A percentile compares a stretch with the other conserved stretches of the same genome.
phyloP scores from a whole-genome alignment of 352 stramenopile species.

The Phytophthora nicotianae region DNA sequence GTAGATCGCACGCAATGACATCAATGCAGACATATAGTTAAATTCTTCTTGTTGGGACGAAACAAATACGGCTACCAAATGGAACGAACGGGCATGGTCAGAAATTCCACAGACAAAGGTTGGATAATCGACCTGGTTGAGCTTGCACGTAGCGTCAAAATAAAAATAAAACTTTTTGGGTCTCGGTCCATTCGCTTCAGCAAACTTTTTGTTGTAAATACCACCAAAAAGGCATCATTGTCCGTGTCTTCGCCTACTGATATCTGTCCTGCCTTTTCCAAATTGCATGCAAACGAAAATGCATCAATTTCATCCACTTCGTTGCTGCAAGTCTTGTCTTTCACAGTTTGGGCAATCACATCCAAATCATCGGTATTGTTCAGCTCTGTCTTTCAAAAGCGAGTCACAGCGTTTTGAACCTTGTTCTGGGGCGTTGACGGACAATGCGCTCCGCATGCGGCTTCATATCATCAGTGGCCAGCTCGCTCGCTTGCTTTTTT shows the following conservation, averaged over 20 bases:
- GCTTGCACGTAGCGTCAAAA: neutral
- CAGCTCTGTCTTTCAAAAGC: neutral
- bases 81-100: neutral
- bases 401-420: neutral
- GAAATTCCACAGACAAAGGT: neutral
- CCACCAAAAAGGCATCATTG: neutral
- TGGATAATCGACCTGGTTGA: neutral
- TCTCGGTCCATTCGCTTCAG: neutral
- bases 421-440: neutral
- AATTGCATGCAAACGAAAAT: too few relatives aligned
- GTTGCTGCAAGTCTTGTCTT: too few relatives aligned
- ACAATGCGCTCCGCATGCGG: too few relatives aligned
- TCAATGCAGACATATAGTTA: neutral
- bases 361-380: neutral
- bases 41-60: neutral
- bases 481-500: neutral
- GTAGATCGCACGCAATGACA: neutral
- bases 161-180: neutral
- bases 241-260: neutral
- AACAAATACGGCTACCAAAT: neutral
- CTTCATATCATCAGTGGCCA: neutral
- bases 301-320: too few relatives aligned
- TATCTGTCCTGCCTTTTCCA: neutral
- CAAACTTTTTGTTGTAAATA: neutral
- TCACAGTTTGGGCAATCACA: too few relatives aligned